These are phyloP conservation scores for Xylariales sp. DNA, from an alignment of 2,329 filamentous ascomycete genomes.

Conservation along the genomic window DNA sequence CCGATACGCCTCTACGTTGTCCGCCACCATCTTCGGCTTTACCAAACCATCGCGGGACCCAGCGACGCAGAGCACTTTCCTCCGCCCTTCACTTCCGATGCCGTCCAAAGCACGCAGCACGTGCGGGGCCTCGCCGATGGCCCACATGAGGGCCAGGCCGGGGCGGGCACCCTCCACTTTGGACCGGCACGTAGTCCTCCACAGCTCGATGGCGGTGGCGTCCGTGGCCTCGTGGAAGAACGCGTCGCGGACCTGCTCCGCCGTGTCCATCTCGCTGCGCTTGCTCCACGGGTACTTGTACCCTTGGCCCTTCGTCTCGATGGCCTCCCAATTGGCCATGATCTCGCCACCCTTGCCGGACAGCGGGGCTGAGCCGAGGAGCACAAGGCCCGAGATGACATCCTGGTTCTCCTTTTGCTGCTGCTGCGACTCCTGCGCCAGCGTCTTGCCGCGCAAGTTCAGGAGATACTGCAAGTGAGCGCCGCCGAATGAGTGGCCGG, in stretches of 20 bases:
- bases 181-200: conserved; percentile 7
- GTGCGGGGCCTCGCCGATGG: conserved; percentile 5
- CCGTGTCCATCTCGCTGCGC: conserved; percentile 5
- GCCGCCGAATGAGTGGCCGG: conserved; percentile 9
- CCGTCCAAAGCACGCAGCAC: conserved; percentile 3
- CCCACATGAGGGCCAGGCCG: conserved; percentile 5
- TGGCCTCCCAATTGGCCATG: conserved; percentile 4
- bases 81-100: neutral
- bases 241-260: conserved; percentile 5
- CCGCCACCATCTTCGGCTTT: conserved; percentile 6
- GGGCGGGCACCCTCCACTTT: conserved; percentile 4
- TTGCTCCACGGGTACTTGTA: conserved; percentile 3
- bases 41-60: conserved; percentile 6
- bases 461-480: conserved; percentile 8
- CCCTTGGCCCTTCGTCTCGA: conserved; percentile 3
- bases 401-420: too few species aligned
- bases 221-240: conserved; percentile 9
- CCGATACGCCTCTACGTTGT: conserved; percentile 3
- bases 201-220: conserved; percentile 4
- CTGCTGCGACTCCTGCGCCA: too few species aligned
- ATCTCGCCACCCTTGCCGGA: conserved; percentile 7
- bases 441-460: neutral
- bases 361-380: conserved; percentile 8
- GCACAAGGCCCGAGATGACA: conserved; percentile 7
- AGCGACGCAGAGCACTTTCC: conserved; percentile 8